Percentiles rank a stretch among this genome's conserved stretches.
Conservation (phyloP, 1,284 basidiomycete genomes). For the Leccinum fuscescens region DNA sequence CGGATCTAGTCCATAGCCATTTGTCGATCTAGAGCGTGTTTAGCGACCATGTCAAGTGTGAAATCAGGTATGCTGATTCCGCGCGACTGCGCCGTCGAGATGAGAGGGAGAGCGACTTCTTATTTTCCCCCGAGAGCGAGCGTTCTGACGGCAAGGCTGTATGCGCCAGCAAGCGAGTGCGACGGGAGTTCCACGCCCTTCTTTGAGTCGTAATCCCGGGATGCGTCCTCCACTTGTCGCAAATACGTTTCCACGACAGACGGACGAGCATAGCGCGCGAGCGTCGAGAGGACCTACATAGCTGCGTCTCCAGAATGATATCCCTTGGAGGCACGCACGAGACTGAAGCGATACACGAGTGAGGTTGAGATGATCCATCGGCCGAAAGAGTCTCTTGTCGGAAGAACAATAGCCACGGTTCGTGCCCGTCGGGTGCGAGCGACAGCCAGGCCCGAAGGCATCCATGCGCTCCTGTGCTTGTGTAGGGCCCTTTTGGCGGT, state of each 20-base stretch:
- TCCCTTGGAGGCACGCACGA: too few relatives aligned
- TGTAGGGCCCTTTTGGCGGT: too few relatives aligned
- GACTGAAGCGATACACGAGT: too few relatives aligned
- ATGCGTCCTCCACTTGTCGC: slow-evolving; percentile 14
- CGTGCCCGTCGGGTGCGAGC: too few relatives aligned
- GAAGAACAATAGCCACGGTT: too few relatives aligned
- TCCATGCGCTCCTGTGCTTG: too few relatives aligned
- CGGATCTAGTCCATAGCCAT: slow-evolving; percentile 14
- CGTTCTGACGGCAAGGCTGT: slow-evolving; percentile 27
- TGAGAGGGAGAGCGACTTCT: slow-evolving; percentile 20
- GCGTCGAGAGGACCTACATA: too few relatives aligned
- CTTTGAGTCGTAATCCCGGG: slow-evolving; percentile 9
- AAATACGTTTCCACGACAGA: slow-evolving; percentile 25
- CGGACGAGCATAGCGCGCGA: too few relatives aligned
- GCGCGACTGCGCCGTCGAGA: slow-evolving; percentile 21
- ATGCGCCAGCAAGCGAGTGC: slow-evolving; percentile 14
- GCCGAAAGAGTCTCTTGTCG: too few relatives aligned
- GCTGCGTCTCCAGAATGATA: too few relatives aligned
- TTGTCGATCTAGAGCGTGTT: slow-evolving; percentile 16
- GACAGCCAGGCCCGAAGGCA: too few relatives aligned
- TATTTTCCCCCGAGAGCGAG: slow-evolving; percentile 19
- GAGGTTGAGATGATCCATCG: too few relatives aligned
- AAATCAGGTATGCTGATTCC: slow-evolving; percentile 19
- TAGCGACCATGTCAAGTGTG: slow-evolving; percentile 24
- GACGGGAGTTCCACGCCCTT: not conserved